Evolutionary conservation across 192 early-diverging fungal species (phyloP), one percentile per base, ranked within the genome.

Genomic region (Coemansia sp.): DNA sequence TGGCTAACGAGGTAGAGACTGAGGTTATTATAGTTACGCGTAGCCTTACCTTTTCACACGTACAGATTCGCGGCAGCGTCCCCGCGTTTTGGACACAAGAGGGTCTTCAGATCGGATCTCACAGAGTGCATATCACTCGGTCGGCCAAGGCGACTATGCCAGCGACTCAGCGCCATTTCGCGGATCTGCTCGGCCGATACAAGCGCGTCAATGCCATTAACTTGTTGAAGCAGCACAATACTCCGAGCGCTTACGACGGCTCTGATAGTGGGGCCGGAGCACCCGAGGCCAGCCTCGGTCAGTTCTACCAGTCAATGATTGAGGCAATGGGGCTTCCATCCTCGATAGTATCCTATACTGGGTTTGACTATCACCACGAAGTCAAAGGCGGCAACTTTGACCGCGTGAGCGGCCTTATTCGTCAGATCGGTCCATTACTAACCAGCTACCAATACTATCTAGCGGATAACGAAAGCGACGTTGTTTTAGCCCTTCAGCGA

Each of bases 1-100:
- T 96, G 35, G 94, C 96, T n/a, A 99, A 99, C 73, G 98, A 96
- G 81, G 98, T 98, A 3, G 96, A 99, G 87, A 94, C 95, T 1
- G 97, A 99, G 79, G 86, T 94, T 20, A 84, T 96, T 10, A 72
- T 95, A 29, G 82, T 86, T 56, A 85, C 86, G 6, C 64, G 71
- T 1, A 71, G 59, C n/a, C 75, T 71, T 47, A 86, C 82, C 22
- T 89, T 92, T 55, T 87, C 93, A 11, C 94, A 91, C 68, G 88
- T 93, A 2, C 93, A 95, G 73, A 80, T 98, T 13, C 86, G 95
- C 37, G 95, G 95, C 67, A 93, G 91, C 64, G 89, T 93, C 12
- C 90, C 92, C 64, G 90, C 97, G 16, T 99, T 99, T 67, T 99
- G 98, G 98, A 96, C 97, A 18, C 98, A 99, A 55, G 78, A 85